Evolutionary conservation across 2,329 filamentous ascomycete species (phyloP).

Genomic region (Metarhizium anisopliae): DNA sequence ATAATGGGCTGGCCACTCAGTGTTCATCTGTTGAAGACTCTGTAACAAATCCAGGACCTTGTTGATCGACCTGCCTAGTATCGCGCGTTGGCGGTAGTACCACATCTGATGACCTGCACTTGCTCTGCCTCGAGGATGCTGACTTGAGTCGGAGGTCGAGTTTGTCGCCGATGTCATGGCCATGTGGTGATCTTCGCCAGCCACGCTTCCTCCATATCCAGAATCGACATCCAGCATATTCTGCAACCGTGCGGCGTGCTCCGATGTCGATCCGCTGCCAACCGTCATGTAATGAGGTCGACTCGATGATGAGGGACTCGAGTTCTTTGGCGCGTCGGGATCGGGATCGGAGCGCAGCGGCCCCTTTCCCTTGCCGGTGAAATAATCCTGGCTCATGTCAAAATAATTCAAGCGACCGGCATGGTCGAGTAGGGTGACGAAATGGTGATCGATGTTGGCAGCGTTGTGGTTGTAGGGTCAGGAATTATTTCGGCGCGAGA

Average conservation of each 20-base stretch:
- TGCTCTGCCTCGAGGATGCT: slow-evolving; percentile 45
- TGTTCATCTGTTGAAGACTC: slow-evolving; percentile 79
- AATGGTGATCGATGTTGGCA: background rate
- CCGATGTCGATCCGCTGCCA: slow-evolving; percentile 70
- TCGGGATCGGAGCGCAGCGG: slow-evolving; percentile 24
- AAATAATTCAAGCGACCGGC: slow-evolving; percentile 19
- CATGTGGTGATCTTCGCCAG: slow-evolving; percentile 47
- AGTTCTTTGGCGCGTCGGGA: slow-evolving; percentile 18
- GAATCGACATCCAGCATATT: slow-evolving; percentile 80
- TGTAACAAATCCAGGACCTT: slow-evolving; percentile 77
- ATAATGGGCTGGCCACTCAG: slow-evolving; percentile 90
- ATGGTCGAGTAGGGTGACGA: slow-evolving; percentile 19
- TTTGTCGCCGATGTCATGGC: slow-evolving; percentile 1
- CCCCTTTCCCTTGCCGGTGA: slow-evolving; percentile 44
- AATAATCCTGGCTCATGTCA: slow-evolving; percentile 54
- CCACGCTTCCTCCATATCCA: slow-evolving; percentile 77
- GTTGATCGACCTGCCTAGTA: slow-evolving; percentile 80
- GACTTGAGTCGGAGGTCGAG: slow-evolving; percentile 34
- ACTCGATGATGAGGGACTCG: slow-evolving; percentile 18
- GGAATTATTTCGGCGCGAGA: background rate
- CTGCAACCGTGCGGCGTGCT: slow-evolving; percentile 73
- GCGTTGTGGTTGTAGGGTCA: background rate
- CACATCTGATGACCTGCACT: slow-evolving; percentile 86
- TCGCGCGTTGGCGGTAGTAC: slow-evolving; percentile 86
- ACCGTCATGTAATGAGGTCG: slow-evolving; percentile 77